These are phyloP conservation scores for Fraxinus latifolia DNA, from an alignment of 305 asterid species.

Conservation along the genomic window DNA sequence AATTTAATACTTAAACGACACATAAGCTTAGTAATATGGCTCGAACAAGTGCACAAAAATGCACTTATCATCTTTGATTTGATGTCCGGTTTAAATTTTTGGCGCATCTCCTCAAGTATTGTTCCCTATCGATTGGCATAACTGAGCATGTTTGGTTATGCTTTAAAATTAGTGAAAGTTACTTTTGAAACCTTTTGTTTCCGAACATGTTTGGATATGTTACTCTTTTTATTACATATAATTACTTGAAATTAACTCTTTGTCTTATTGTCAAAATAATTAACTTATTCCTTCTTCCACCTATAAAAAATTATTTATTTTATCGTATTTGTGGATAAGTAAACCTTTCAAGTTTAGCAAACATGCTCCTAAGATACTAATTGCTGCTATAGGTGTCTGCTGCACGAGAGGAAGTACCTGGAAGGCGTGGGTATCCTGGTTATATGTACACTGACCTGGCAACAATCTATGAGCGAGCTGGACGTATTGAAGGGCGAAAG, in stretches of 20 bases:
- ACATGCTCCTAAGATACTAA: not conserved
- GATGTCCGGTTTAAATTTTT: not conserved
- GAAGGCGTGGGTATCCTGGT: slow-evolving; percentile 91
- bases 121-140: not conserved
- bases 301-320: not conserved
- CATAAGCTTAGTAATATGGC: not conserved
- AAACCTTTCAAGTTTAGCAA: not conserved
- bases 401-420: slow-evolving; percentile 97
- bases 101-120: not conserved
- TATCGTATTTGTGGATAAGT: not conserved
- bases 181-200: not conserved
- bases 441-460: slow-evolving; percentile 90
- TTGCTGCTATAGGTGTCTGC: slow-evolving; percentile 72
- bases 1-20: not conserved
- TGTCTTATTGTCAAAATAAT: no score
- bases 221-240: not conserved
- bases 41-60: not conserved
- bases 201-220: not conserved
- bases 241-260: not conserved
- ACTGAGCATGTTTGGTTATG: not conserved
- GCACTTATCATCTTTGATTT: not conserved
- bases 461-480: slow-evolving; percentile 89
- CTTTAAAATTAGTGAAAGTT: not conserved
- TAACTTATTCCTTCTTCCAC: not conserved
- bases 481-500: slow-evolving; percentile 85